Evolutionary conservation across 1,139 yeast species (phyloP), one percentile per base, ranked within the genome.

Genomic region (Lodderomyces pseudojiufengensis): DNA sequence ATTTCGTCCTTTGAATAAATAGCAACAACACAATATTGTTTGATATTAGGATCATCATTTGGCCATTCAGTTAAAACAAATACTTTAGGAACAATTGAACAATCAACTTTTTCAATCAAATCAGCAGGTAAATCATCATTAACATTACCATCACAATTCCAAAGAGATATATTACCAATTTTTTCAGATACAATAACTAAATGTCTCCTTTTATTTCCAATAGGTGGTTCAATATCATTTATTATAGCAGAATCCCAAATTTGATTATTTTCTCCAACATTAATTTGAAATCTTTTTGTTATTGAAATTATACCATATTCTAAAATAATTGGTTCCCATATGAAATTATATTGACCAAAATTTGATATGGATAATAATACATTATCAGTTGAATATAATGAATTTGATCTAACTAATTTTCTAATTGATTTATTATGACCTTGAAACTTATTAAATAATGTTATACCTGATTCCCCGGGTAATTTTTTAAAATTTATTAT

Each of bases 381-480:
- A 29, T 62, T 54, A 15, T 54, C 57, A 6, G 51, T 50, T 4
- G 49, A 40, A 20, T 39, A 36, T n/a, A 54, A 47, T 0, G 67
- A 54, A 25, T 57, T 52, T 1, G 95, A 82, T 48, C 88, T 76
- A 12, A 76, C 62, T 1, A 90, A 57, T 37, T 70, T 72, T 46
- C 78, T 76, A 14, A 90, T 80, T 0, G 96, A 84, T 52, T 87
- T 88, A 36, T 79, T 73, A 50, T 87, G 96, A 1, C 97, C 97
- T 5, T 94, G 88, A 39, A 81, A 75, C 48, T 83, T 81, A 48
- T 76, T 55, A 5, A 54, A 31, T 21, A 67, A 49, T 4, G 31
- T 29, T 9, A 37, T 29, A 1, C 39, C 39, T 7, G 28, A 13
- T 7, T 41, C 14, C 13, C 38, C 23, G 3, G 44, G 28, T 12